Evolutionary conservation across 2,329 filamentous ascomycete species (phyloP), one percentile per base, ranked within the genome.

Genomic region (Aspergillus sojae): DNA sequence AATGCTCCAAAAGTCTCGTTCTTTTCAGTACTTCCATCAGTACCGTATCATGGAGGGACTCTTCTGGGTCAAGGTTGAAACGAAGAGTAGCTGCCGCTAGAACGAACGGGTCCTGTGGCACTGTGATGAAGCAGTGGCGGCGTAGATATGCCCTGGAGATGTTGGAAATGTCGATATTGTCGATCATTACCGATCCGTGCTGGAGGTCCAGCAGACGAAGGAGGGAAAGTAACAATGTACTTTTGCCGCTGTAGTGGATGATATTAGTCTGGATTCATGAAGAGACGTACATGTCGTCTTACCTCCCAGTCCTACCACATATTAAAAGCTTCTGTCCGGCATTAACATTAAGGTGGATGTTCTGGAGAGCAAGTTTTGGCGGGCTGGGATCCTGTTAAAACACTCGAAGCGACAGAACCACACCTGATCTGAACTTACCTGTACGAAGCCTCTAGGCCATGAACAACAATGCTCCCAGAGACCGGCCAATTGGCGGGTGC

Each of bases 241-340:
- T 63, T 19, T 63, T 63, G 1, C 61, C 61, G n/a, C 61, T 63
- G 7, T 23, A 19, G 9, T 50, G 6, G 23, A 23, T 23, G 23
- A 2, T 23, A 23, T 23, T 23, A 23, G 23, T 23, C 23, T 23
- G 23, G 23, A 2, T 23, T 23, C 23, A 23, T 23, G 23, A 23
- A 23, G 23, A 23, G 3, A 2, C 23, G 23, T 23, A 23, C 23
- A 23, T 23, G 23, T 23, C 23, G 23, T 23, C 23, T 23, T 23
- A 55, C 60, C 60, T 62, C 34, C 60, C 60, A 12, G 60, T 62
- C 3, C 60, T 36, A 2, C 60, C 60, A n/a, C 57, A 53, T 14
- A 62, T 34, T 2, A 58, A 11, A 10, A 62, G 10, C 6, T 58
- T 62, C 39, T 58, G 46, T 0, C 60, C 55, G 1, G 46, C 6